Evolutionary conservation across 805 yeast genomes (phyloP), one percentile per base, ranked within the genome.

Genomic region (Pichia heedii): DNA sequence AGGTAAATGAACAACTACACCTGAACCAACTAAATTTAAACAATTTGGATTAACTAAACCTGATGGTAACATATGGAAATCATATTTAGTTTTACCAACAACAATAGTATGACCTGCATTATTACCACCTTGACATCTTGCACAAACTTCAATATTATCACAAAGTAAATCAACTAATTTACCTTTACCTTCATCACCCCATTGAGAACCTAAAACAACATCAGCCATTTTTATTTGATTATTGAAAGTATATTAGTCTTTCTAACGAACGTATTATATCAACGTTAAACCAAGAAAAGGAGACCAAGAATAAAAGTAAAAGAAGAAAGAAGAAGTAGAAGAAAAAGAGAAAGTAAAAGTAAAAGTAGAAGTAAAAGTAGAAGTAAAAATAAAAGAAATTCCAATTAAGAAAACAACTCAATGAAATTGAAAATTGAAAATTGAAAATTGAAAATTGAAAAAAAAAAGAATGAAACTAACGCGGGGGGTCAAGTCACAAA

Each of bases 171-270:
- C 98, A 40, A 93, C 99, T 46, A 93, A 76, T 67, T 93, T 93
- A 46, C 99, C 99, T 64, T 93, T 93, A 62, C 99, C 99, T 77
- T 93, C 99, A 62, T 93, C 99, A 52, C 99, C 99, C 99, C 99
- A 93, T 69, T 93, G 99, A 67, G 97, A 72, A 47, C 99, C 99
- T 58, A 93, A 74, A 43, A 93, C 99, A 52, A 93, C 97, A 70
- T 82, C 84, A 63, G 85, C 82, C 89, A 81, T 81, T 33, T 24
- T 45, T 24, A 13, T 37, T 32, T 46, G 8, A 13, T 15, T 22
- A 27, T 37, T 33, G 41, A 34, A 29, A 20, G 16, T 35, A 12
- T 12, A 26, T 33, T 37, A 10, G 5, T 37, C 19, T 22, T 26
- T 26, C 13, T 26, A 29, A 34, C 29, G 45, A 43, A 43, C 45